Evolutionary conservation across 106 monocot species (phyloP).

Genomic region (Dendrobium catenatum): DNA sequence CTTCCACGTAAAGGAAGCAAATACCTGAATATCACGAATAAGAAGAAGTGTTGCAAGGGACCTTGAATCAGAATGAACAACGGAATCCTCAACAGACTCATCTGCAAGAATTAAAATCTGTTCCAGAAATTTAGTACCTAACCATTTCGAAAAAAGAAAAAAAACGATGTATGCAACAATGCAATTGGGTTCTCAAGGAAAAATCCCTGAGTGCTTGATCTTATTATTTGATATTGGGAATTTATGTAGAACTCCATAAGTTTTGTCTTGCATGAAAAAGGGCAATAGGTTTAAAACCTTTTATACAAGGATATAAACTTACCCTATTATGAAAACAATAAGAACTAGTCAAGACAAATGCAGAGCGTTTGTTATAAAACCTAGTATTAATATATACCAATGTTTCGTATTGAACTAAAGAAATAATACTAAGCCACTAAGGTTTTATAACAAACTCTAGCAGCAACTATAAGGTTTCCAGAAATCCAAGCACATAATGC

Average conservation of each 20-base stretch:
- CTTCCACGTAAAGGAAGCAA: not conserved
- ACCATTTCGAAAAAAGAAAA: not conserved
- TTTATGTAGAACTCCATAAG: not conserved
- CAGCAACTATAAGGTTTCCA: not conserved
- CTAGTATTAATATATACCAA: not conserved
- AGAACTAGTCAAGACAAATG: not conserved
- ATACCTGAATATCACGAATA: conserved; percentile 94
- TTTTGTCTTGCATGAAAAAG: not conserved
- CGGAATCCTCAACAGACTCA: conserved; percentile 79
- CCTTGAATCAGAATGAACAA: conserved; percentile 89
- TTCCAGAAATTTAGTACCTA: conserved; percentile 42
- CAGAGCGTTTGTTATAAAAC: not conserved
- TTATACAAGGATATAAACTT: not conserved
- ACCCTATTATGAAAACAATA: not conserved
- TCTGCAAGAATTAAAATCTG: conserved; percentile 98
- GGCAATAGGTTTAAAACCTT: not conserved
- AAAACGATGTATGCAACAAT: not conserved
- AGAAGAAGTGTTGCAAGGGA: conserved; percentile 94
- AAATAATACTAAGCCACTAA: not conserved
- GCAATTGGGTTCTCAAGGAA: not conserved
- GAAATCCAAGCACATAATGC: not conserved
- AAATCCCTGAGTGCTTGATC: not conserved
- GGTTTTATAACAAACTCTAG: not conserved
- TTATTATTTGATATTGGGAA: not conserved
- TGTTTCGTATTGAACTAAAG: not conserved